phyloP scores from a whole-genome alignment of 2,329 filamentous ascomycete genomes.

The Pestalotiopsis sp. region DNA sequence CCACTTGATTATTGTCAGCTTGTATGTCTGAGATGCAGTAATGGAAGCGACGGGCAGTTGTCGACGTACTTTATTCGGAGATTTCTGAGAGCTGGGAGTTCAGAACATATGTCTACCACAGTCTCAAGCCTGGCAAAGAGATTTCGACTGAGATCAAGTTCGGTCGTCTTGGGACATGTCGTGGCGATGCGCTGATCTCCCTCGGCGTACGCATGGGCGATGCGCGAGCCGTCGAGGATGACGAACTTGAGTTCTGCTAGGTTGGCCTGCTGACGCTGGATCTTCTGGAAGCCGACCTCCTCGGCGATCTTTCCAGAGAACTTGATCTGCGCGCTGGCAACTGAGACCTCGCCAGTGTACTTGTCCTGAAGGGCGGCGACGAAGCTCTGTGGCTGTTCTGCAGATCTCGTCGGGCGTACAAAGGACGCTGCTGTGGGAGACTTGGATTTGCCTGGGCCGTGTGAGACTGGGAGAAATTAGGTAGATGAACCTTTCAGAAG shows the following conservation, averaged over 20 bases:
- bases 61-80: conserved; percentile 68
- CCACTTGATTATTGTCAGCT: conserved; percentile 53
- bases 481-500: too few species aligned
- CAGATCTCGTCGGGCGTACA: conserved; percentile 73
- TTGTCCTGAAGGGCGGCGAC: conserved; percentile 80
- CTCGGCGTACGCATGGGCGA: conserved; percentile 45
- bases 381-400: conserved; percentile 72
- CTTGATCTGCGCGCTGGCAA: conserved; percentile 57
- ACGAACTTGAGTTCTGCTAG: conserved; percentile 79
- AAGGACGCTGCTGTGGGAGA: conserved; percentile 81
- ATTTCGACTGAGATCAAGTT: conserved; percentile 86
- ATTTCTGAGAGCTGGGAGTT: conserved; percentile 66
- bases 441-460: conserved; percentile 55
- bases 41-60: conserved; percentile 29
- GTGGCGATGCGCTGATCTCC: conserved; percentile 44
- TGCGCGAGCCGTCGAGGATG: conserved; percentile 76
- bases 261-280: conserved; percentile 76
- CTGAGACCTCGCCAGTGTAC: conserved; percentile 68
- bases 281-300: conserved; percentile 95
- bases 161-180: conserved; percentile 68
- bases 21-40: not conserved
- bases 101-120: conserved; percentile 70
- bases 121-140: conserved; percentile 70
- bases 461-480: not conserved
- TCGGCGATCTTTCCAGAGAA: conserved; percentile 84